These are phyloP conservation scores for Cercospora janseana DNA, from an alignment of 2,329 filamentous ascomycete species.

Conservation along the genomic window DNA sequence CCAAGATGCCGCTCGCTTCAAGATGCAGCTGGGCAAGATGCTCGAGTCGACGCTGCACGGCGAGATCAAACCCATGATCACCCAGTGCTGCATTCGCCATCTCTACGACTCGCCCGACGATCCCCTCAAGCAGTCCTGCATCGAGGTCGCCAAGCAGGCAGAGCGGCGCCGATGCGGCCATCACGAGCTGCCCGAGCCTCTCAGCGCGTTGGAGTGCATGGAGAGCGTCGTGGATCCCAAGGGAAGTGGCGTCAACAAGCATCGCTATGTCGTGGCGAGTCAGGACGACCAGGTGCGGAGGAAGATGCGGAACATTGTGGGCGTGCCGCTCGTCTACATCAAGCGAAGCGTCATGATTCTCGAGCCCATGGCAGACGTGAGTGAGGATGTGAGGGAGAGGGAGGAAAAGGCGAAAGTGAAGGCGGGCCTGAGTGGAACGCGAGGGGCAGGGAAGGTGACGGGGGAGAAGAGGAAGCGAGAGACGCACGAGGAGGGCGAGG, in stretches of 20 bases:
- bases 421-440: constrained; percentile 55
- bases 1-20: constrained; percentile 74
- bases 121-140: constrained; percentile 55
- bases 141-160: constrained; percentile 70
- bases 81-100: constrained; percentile 76
- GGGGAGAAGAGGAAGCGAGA: constrained; percentile 37
- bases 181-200: constrained; percentile 69
- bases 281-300: constrained; percentile 66
- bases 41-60: constrained; percentile 83
- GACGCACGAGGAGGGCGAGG: constrained; percentile 31
- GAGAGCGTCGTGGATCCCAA: constrained; percentile 76
- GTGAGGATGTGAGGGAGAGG: constrained; percentile 60
- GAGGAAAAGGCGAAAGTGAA: constrained; percentile 75
- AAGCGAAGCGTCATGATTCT: constrained; percentile 75
- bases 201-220: constrained; percentile 69
- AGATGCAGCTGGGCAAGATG: constrained; percentile 79
- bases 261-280: constrained; percentile 74
- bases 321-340: constrained; percentile 76
- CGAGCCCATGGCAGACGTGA: constrained; percentile 71
- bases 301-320: constrained; percentile 63
- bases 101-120: constrained; percentile 57
- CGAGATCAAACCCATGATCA: constrained; percentile 81
- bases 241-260: constrained; percentile 67
- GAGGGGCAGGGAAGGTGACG: constrained; percentile 21
- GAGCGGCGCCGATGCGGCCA: constrained; percentile 78